phyloP scores from a whole-genome alignment of 805 yeast species.

The Zygoascus tannicola region DNA sequence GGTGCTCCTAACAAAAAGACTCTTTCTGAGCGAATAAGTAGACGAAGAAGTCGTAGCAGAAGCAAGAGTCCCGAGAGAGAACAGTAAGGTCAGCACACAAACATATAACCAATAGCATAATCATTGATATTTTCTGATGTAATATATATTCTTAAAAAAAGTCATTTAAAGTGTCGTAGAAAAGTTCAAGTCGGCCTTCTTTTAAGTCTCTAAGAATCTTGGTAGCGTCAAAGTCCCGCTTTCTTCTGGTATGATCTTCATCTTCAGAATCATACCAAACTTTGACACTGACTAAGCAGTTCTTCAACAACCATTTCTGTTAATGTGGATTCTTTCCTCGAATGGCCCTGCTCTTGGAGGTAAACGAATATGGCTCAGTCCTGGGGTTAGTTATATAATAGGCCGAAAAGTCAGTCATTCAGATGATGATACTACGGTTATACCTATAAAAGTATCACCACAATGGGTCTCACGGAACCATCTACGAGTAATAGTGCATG shows the following conservation, averaged over 20 bases:
- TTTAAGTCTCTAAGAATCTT: too few species aligned
- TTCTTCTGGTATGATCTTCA: too few species aligned
- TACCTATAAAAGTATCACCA: background rate
- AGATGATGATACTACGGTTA: background rate
- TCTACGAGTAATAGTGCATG: conserved; percentile 12
- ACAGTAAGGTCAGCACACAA: too few species aligned
- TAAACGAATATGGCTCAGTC: conserved; percentile 22
- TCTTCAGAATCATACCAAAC: too few species aligned
- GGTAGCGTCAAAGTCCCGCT: too few species aligned
- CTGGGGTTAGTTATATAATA: conserved; percentile 16
- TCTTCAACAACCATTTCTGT: background rate
- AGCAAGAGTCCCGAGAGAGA: conserved; percentile 5
- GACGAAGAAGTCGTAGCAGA: conserved; percentile 1
- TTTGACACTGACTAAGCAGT: background rate
- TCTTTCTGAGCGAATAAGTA: background rate
- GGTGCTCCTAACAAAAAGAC: background rate
- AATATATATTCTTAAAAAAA: too few species aligned
- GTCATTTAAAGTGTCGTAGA: too few species aligned
- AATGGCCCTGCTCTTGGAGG: conserved; percentile 8
- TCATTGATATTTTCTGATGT: too few species aligned
- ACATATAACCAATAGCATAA: too few species aligned
- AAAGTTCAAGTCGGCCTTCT: too few species aligned
- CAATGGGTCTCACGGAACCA: conserved; percentile 24
- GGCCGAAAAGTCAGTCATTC: conserved; percentile 2
- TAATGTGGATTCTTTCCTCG: conserved; percentile 14